Conservation (phyloP, 345 rosid species). For the Boechera stricta region DNA sequence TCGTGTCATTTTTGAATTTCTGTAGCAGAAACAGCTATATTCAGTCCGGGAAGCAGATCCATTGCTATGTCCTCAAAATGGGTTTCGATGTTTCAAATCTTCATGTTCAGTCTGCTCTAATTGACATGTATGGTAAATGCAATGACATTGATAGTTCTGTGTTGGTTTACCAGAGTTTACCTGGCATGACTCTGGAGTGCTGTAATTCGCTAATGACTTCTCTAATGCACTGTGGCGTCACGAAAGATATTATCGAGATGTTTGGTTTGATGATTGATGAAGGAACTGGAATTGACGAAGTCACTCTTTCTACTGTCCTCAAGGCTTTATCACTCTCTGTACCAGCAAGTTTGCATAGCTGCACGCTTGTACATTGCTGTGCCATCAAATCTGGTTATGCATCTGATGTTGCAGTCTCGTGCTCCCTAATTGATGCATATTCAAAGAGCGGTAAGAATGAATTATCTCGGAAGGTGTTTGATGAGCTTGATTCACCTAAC, state of each 20-base stretch:
- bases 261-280: conserved; percentile 78
- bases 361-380: conserved; percentile 61
- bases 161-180: conserved; percentile 50
- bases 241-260: conserved; percentile 66
- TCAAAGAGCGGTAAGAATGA: conserved; percentile 69
- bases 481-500: conserved; percentile 59
- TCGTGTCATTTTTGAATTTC: conserved; percentile 63
- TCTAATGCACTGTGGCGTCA: conserved; percentile 60
- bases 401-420: conserved; percentile 66
- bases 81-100: conserved; percentile 56
- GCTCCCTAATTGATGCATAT: conserved; percentile 73
- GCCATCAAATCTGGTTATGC: conserved; percentile 65
- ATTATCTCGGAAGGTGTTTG: conserved; percentile 56
- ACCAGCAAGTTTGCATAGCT: conserved; percentile 50
- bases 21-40: conserved; percentile 55
- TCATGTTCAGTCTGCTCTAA: conserved; percentile 70
- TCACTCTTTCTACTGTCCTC: conserved; percentile 62
- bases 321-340: conserved; percentile 64
- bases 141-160: conserved; percentile 61
- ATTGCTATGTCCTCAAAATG: conserved; percentile 63
- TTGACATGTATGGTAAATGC: conserved; percentile 83
- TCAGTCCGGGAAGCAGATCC: conserved; percentile 68
- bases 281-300: conserved; percentile 71
- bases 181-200: conserved; percentile 52
- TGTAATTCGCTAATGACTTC: conserved; percentile 78